phyloP scores from a whole-genome alignment of 176 grass and related monocot genomes.

The Oryza officinalis region DNA sequence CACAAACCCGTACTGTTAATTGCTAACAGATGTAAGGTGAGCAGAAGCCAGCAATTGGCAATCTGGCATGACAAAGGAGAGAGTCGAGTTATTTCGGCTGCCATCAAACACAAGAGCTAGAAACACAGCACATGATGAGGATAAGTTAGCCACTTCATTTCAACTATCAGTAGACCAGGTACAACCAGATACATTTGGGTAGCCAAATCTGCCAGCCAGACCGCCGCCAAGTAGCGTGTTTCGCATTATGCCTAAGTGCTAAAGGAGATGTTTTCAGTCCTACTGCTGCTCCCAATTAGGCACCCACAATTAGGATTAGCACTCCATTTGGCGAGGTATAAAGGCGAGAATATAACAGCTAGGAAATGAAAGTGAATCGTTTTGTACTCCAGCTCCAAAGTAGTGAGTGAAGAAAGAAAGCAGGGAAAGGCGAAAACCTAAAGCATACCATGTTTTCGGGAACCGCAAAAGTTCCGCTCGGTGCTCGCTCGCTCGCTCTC shows the following conservation, averaged over 20 bases:
- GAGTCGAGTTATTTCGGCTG: not conserved
- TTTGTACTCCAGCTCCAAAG: not conserved
- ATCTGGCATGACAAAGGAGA: not conserved
- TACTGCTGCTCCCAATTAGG: not conserved
- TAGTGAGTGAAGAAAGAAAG: not conserved
- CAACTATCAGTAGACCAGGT: not conserved
- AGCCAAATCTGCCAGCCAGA: not conserved
- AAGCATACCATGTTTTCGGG: not conserved
- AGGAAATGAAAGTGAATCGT: not conserved
- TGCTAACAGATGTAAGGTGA: not conserved
- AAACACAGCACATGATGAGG: constrained; percentile 1
- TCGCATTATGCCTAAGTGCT: not conserved
- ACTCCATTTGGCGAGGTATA: not conserved
- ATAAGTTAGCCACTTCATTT: not conserved
- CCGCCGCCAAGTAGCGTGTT: not conserved
- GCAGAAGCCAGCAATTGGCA: not conserved
- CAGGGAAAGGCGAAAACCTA: not conserved
- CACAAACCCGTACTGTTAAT: not conserved
- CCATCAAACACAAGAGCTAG: not conserved
- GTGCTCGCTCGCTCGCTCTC: not conserved
- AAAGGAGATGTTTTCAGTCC: not conserved
- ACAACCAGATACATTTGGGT: not conserved
- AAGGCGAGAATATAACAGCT: not conserved
- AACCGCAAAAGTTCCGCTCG: not conserved
- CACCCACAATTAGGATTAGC: not conserved